Evolutionary conservation across 2,329 filamentous ascomycete species (phyloP), one percentile per base, ranked within the genome.

Genomic region (Fusarium pininemorale): DNA sequence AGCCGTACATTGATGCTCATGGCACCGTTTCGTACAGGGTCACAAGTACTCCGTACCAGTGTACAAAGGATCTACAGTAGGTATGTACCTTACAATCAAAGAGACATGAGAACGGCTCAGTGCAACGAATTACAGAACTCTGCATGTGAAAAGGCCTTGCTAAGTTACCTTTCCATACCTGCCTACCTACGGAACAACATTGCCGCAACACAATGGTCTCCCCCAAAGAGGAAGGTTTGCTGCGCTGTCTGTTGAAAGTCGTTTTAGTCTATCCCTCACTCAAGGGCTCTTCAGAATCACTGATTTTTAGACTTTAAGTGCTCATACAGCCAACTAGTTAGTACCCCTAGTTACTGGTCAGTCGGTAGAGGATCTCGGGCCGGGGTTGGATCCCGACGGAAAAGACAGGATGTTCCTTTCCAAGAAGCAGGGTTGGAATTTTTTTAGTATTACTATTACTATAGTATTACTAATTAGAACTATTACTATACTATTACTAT

Each of bases 301-400:
- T 30, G 38, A 30, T 41, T 42, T 64, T 54, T 55, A 38, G 39
- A 37, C 38, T 37, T 35, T 35, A 22, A 22, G 54, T 24, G 39
- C 54, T 44, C 28, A 45, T 45, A 18, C 30, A 42, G 22, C 26
- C 16, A 63, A 61, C 54, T 37, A 48, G 26, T 22, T 37, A 48
- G 26, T 22, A 53, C 51, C 35, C 63, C 48, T 39, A 30, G 30
- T 30, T 30, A 54, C 51, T 54, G 35, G 41, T 37, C 37, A 63
- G 37, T 71, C 44, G 57, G 66, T 38, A 58, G 30, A 73, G 44
- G 53, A 59, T 56, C 66, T 68, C 70, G 70, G 66, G 48, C 57
- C 57, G 66, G 70, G 54, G 47, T 39, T 45, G 51, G 71, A 61
- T 71, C 66, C 70, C 71, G 70, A 71, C 62, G 48, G 66, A 30